phyloP scores from a whole-genome alignment of 805 yeast species.

The Grigorovia jiainica region DNA sequence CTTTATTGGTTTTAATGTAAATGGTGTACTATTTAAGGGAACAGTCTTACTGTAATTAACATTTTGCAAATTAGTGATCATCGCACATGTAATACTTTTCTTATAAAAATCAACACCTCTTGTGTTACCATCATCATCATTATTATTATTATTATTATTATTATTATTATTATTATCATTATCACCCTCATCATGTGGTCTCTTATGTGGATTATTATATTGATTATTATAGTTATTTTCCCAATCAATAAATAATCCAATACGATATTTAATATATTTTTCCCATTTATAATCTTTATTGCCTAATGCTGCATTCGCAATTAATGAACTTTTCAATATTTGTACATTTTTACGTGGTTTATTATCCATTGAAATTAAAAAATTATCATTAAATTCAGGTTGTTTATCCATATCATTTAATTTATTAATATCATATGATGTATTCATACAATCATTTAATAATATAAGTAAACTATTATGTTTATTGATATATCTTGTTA shows the following conservation, averaged over 20 bases:
- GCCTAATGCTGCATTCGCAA: conserved; percentile 25
- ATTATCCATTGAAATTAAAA: conserved; percentile 13
- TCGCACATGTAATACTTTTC: neutral
- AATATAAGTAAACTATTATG: conserved; percentile 17
- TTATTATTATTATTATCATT: too few relatives aligned
- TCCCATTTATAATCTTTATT: conserved; percentile 25
- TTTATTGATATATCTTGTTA: conserved; percentile 22
- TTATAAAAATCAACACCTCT: neutral
- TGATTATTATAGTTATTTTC: conserved; percentile 1
- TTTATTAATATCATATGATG: conserved; percentile 17
- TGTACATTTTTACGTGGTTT: conserved; percentile 17
- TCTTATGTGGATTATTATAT: neutral
- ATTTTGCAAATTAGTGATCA: neutral
- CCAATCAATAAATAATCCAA: conserved; percentile 27
- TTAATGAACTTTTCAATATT: conserved; percentile 22
- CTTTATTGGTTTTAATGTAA: too few relatives aligned
- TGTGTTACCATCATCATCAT: neutral
- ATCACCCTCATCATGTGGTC: neutral
- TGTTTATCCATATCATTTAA: conserved; percentile 11
- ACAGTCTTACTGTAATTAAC: too few relatives aligned
- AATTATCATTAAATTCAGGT: conserved; percentile 9
- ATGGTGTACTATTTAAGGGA: too few relatives aligned
- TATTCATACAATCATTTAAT: conserved; percentile 26
- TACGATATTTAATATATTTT: conserved; percentile 17
- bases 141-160: neutral